Base-by-base conservation (phyloP, 1,284 basidiomycete species). In the Apiotrichum gracile region DNA sequence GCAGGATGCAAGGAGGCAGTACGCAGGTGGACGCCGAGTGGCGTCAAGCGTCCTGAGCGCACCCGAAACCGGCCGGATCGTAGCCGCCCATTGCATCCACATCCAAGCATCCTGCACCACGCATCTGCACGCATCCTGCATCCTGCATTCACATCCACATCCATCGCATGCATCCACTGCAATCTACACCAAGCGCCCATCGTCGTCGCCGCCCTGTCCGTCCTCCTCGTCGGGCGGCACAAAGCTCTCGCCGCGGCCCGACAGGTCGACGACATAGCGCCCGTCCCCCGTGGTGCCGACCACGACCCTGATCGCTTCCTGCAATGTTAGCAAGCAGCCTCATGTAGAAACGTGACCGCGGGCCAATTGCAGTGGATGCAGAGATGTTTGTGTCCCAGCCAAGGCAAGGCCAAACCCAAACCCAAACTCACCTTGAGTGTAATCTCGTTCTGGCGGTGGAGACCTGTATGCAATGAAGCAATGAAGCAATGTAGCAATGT, bases 401-500 rank as follows among this genome's bases (percentile, higher is more conserved):
- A 31, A 31, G 10, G 3, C 31, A n/a, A n/a, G 31, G 9, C 9
- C 31, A 10, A 5, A 31, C 10, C 31, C 27, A 10, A 31, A 31
- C 31, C 31, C 4, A 31, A 31, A 38, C 37, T 38, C 57, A 74
- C 72, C 56, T 76, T 76, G 53, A 76, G 61, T 0, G 70, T 72
- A 52, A 73, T 46, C 43, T 76, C 75, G 55, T 57, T 66, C 51
- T 75, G 74, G 55, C 75, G 68, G 52, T 75, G 73, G 19, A 76
- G 58, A 26, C 72, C 72, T 74, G 60, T 4, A 24, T 12, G 4
- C 12, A 24, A 16, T 21, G 34, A 33, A 43, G n/a, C n/a, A n/a
- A n/a, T n/a, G n/a, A n/a, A n/a, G n/a, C n/a, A n/a, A n/a, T 19
- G 17, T 38, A 9, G 17, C 34, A 40, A 31, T 13, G 27, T 48